Conservation (phyloP, 805 yeast genomes). For the Candida hispaniensis region DNA sequence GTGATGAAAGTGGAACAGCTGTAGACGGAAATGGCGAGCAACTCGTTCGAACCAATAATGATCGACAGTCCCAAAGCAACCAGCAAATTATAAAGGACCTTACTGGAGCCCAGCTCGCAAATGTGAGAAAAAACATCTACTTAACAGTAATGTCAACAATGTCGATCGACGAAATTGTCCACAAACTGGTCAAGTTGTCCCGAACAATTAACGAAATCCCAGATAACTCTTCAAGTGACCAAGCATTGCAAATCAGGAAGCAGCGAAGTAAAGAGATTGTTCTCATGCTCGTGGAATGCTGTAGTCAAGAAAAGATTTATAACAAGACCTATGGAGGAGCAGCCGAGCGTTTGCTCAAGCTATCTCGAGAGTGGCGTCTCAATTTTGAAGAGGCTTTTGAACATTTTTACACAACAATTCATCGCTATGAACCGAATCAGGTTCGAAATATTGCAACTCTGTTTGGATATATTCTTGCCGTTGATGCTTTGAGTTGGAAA, state of each 20-base stretch:
- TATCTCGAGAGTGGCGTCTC: conserved; percentile 45
- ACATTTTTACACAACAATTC: conserved; percentile 46
- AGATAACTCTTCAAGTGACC: conserved; percentile 24
- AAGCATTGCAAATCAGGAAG: conserved; percentile 30
- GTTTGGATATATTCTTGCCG: conserved; percentile 75
- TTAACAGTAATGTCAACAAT: conserved; percentile 78
- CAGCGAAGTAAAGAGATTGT: conserved; percentile 38
- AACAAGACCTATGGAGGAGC: conserved; percentile 76
- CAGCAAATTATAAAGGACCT: conserved; percentile 43
- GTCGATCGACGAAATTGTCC: conserved; percentile 89
- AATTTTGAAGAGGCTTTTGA: conserved; percentile 45
- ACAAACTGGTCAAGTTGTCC: conserved; percentile 48
- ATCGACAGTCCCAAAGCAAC: neutral
- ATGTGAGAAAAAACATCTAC: conserved; percentile 67
- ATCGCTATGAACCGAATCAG: conserved; percentile 59
- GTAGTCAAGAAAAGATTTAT: conserved; percentile 78
- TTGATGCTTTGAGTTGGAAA: conserved; percentile 58
- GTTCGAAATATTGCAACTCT: conserved; percentile 70
- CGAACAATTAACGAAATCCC: conserved; percentile 29
- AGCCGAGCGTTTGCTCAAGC: conserved; percentile 50
- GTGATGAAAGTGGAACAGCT: too few relatives aligned
- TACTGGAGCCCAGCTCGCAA: conserved; percentile 53
- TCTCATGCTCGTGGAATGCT: conserved; percentile 67
- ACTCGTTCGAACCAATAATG: too few relatives aligned
- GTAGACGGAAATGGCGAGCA: too few relatives aligned